A percentile compares a stretch with the other conserved stretches of the same genome.
Conservation (phyloP, 148 eudicot species). For the Persicaria tinctoria region DNA sequence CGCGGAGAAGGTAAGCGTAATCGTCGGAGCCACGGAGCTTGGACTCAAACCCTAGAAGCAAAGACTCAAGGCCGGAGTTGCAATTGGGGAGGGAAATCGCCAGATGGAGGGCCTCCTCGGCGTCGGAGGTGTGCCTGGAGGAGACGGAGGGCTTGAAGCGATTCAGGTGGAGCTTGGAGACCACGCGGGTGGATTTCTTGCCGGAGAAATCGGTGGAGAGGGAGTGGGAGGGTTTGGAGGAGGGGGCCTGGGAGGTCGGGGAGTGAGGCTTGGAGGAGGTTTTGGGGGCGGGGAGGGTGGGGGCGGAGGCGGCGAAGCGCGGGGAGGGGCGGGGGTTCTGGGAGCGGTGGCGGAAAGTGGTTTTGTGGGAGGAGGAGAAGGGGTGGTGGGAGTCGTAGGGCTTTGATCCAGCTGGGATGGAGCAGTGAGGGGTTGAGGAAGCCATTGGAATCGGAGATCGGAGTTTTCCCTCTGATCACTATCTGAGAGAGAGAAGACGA, state of each 20-base stretch:
- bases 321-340: conserved; percentile 24
- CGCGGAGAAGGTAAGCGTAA: conserved; percentile 59
- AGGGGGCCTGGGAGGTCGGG: conserved; percentile 22
- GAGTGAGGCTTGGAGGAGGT: conserved; percentile 17
- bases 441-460: conserved; percentile 44
- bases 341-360: conserved; percentile 29
- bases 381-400: conserved; percentile 43
- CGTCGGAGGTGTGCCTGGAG: conserved; percentile 43
- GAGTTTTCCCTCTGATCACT: neutral
- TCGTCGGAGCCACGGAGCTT: conserved; percentile 70
- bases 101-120: conserved; percentile 49
- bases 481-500: conserved; percentile 13
- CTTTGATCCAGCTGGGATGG: conserved; percentile 48
- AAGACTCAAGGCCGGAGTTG: conserved; percentile 21
- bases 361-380: conserved; percentile 20
- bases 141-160: conserved; percentile 43
- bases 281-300: conserved; percentile 10
- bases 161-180: conserved; percentile 76
- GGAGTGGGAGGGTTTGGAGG: conserved; percentile 25
- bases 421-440: conserved; percentile 65
- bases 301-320: conserved; percentile 24
- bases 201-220: conserved; percentile 73
- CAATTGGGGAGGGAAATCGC: conserved; percentile 23
- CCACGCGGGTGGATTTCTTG: conserved; percentile 71
- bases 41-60: conserved; percentile 34